A percentile compares a stretch with the other conserved stretches of the same genome.
These are phyloP conservation scores for Trichoderma parareesei DNA, from an alignment of 495 filamentous ascomycete genomes.

Conservation along the genomic window DNA sequence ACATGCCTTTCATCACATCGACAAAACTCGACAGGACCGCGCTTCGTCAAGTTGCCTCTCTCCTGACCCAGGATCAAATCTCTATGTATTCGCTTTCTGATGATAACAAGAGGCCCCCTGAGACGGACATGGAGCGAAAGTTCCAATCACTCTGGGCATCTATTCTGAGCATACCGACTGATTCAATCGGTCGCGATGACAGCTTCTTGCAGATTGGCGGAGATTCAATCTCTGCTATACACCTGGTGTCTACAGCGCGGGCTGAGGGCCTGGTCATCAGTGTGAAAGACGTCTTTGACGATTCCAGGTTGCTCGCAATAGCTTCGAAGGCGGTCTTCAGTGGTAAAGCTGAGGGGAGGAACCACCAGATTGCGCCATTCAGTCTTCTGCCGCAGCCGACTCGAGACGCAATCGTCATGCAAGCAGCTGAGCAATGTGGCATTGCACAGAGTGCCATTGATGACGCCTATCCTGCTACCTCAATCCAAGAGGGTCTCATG, in stretches of 20 bases:
- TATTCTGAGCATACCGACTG: conserved; percentile 26
- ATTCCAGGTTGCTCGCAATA: not conserved
- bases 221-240: conserved; percentile 18
- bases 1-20: conserved; percentile 10
- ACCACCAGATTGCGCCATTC: not conserved
- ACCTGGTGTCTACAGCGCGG: conserved; percentile 27
- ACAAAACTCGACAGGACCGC: not conserved
- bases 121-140: conserved; percentile 9
- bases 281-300: conserved; percentile 17
- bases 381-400: not conserved
- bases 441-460: conserved; percentile 19
- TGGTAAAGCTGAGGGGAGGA: too few species aligned
- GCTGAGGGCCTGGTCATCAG: conserved; percentile 32
- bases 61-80: not conserved
- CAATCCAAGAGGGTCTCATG: conserved; percentile 46
- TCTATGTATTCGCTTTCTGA: conserved; percentile 24
- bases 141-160: conserved; percentile 24
- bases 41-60: not conserved
- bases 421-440: not conserved
- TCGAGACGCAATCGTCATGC: not conserved
- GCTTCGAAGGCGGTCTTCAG: not conserved
- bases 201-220: conserved; percentile 36
- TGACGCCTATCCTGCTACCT: conserved; percentile 52
- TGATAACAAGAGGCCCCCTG: not conserved
- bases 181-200: conserved; percentile 34